Evolutionary conservation across 495 filamentous ascomycete species (phyloP), one percentile per base, ranked within the genome.

Genomic region (Lichenothelia convexa): DNA sequence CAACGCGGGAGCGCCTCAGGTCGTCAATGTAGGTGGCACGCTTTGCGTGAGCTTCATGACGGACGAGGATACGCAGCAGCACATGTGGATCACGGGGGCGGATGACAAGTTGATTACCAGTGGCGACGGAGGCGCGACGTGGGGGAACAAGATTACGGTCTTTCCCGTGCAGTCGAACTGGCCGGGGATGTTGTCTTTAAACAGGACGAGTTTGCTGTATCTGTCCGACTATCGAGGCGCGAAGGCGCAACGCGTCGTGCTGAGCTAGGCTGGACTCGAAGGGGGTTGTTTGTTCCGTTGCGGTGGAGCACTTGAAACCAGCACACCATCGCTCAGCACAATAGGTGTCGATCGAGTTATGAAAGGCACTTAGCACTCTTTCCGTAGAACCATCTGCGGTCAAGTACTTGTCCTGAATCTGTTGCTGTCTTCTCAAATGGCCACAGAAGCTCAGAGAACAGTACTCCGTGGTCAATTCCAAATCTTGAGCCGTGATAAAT

Each of bases 21-120:
- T 78, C 20, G 49, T 60, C 12, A 65, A 64, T 8, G 68, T 64
- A 0, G 70, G 74, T 26, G 68, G 66, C 6, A 65, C 61, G 1
- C 36, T 78, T 34, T 69, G 67, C 2, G 60, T 60, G 0, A 64
- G 65, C 21, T 76, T 77, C 45, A 69, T 72, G 65, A 76, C 71
- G 0, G 66, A 77, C 41, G 71, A 77, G 40, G 68, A 71, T 40
- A 38, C 36, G 11, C 19, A 11, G 27, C 5, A 40, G 36, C 19
- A 49, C 17, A 49, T 38, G 32, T 42, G 50, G 18, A 27, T 27
- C 24, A 27, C 24, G 24, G 24, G 24, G 7, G 24, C 24, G 7
- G 24, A 27, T 13, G 44, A 18, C 18, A 48, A 59, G 42, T 40
- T 64, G 13, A 30, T 65, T 20, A 58, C 55, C 0, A 63, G 56